Conservation (phyloP, 2,329 filamentous ascomycete genomes). For the Claviceps monticola region DNA sequence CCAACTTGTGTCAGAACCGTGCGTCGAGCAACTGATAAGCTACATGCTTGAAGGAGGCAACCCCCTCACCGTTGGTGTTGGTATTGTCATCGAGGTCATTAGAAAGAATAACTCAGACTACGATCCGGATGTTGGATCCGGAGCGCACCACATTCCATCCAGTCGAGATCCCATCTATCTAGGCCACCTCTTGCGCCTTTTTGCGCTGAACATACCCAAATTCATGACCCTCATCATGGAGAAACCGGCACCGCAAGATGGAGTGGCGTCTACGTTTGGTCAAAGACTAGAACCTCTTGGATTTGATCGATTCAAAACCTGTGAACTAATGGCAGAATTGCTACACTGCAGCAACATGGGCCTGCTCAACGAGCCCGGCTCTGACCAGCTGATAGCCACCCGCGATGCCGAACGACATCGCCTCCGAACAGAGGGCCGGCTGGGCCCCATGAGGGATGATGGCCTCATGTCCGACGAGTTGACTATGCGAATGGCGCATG, state of each 20-base stretch:
- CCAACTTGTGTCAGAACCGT: conserved; percentile 77
- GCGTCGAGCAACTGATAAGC: conserved; percentile 69
- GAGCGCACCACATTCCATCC: conserved; percentile 65
- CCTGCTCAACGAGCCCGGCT: conserved; percentile 78
- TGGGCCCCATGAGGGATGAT: conserved; percentile 31
- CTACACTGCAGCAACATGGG: conserved; percentile 99
- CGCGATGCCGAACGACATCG: conserved; percentile 72
- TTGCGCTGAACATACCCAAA: conserved; percentile 80
- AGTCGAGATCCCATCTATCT: conserved; percentile 90
- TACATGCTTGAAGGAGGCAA: conserved; percentile 94
- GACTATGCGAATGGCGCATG: conserved; percentile 41
- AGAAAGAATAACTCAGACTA: conserved; percentile 99
- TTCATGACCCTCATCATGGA: conserved; percentile 88
- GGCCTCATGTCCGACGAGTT: conserved; percentile 39
- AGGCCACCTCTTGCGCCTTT: conserved; percentile 74
- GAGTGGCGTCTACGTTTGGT: conserved; percentile 77
- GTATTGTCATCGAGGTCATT: conserved; percentile 96
- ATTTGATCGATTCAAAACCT: conserved; percentile 97
- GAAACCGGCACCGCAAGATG: conserved; percentile 56
- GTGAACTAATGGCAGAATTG: conserved; percentile 94
- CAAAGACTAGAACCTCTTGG: conserved; percentile 84
- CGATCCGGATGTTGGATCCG: conserved; percentile 78
- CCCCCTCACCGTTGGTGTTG: conserved; percentile 86
- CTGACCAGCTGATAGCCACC: conserved; percentile 69
- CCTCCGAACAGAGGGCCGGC: conserved; percentile 62